Base-by-base conservation (phyloP, 495 filamentous ascomycete species). In the Tuber magnatum region DNA sequence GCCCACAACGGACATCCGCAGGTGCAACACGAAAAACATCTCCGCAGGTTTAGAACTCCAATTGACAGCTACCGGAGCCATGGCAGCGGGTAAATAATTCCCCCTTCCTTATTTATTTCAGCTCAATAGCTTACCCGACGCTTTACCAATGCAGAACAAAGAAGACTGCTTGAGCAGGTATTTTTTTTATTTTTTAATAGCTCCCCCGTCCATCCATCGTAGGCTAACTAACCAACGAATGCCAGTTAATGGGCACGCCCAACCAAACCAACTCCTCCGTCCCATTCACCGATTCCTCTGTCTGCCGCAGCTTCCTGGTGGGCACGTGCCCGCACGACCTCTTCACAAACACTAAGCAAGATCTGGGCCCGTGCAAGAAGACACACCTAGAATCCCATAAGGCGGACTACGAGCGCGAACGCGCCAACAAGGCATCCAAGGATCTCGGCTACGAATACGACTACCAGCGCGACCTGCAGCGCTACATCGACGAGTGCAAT, bases 281-380 rank as follows among this genome's bases (percentile, higher is more conserved):
- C 82, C 90, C 92, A 69, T 91, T 98, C 78, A 95, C 92, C 69
- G 96, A 99, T 85, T 87, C 91, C 46, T 97, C 97, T 85, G 92
- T 97, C 78, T 99, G 95, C 86, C 93, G 93, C 72, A 97, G 93
- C 74, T 97, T 94, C 85, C 88, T 99, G 71, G 93, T 89, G 76
- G 95, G 95, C 78, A 97, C 92, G 61, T 99, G 95, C 83, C 95
- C 95, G 8, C 94, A 97, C 86, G 95, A 99, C 85, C 94, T 98
- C 82, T 99, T 99, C 89, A 98, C 94, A 76, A 99, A 99, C 86
- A 99, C 95, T 61, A 98, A 97, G 85, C 93, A 97, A 88, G 95
- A 99, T 83, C 88, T 97, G 43, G 95, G 95, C 32, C 90, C 90
- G 0, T 99, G 95, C 81, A 89, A 93, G 46, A 95, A 95, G 84